Evolutionary conservation across 1,284 basidiomycete genomes (phyloP), one percentile per base, ranked within the genome.

Genomic region (Clitocybe nebularis): DNA sequence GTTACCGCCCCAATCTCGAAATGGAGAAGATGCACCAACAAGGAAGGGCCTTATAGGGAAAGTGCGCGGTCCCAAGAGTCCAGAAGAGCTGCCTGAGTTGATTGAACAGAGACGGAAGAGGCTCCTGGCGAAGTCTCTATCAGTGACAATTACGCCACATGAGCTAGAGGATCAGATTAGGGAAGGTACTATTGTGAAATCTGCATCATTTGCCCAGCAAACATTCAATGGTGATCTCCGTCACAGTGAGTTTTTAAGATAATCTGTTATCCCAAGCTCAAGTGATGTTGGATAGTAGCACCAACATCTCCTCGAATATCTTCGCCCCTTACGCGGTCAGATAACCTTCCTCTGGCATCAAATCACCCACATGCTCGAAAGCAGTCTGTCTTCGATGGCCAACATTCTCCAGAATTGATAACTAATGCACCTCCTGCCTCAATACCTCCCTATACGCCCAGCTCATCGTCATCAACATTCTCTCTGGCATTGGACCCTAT

Each of bases 351-450:
- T 8, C 62, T 84, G 0, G 70, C 78, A 1, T 64, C 75, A 2
- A 71, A 77, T 28, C 87, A 89, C 53, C 86, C 87, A 0, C 86
- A 89, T 50, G 86, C 83, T 0, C 77, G 87, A 28, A 89, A 89
- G 58, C 69, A 77, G 19, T 89, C 84, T 11, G 61, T 86, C 3
- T 44, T 79, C 10, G 82, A 84, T 50, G 75, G 72, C 2, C 71
- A 76, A 34, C 55, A 74, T 4, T 66, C 73, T 26, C 50, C 74
- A 9, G 64, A 64, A 20, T 47, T 63, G 3, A 46, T 64, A 10
- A 59, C 57, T 29, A 54, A 58, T 17, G 57, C 60, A 1, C 51
- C 61, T 11, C 57, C 67, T 20, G 49, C 61, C 10, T 59, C 62
- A 3, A 50, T 62, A 4, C 63, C 66, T 2, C 62, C 69, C 1